Evolutionary conservation across 139 green algal species (phyloP), one percentile per base, ranked within the genome.

Genomic region (Haematococcus lacustris): DNA sequence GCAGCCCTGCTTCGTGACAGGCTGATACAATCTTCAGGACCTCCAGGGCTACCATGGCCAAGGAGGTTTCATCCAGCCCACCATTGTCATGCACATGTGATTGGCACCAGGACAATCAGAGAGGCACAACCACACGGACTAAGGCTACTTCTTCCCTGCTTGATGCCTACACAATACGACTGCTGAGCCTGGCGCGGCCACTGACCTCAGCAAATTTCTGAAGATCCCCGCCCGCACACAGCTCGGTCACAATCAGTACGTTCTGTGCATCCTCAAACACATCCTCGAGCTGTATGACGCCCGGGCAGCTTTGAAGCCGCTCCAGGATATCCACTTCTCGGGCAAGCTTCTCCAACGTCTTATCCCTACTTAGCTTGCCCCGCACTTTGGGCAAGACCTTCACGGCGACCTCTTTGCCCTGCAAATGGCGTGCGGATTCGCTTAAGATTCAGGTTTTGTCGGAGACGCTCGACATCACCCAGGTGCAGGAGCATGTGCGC

Each of bases 341-440:
- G 21, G 62, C 60, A 7, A 88, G 73, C 76, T 88, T 88, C 59
- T 86, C 78, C 32, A 86, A 26, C 0, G 80, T 83, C 64, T 71
- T 74, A 26, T 82, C 73, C 1, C 66, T 69, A 0, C 73, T 71
- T 7, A 86, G 76, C 73, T 81, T 82, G 32, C 78, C 78, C 3
- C 83, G 78, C 70, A 83, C 74, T 59, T 88, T 83, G 0, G 82
- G 82, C 72, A 87, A 77, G 3, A 77, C 69, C 53, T 87, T 87
- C 0, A 87, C 70, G 1, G 81, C 81, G 0, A 87, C 77, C 53
- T 82, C 41, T 34, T 74, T 41, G 1, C 75, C 75, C 37, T 30
- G 47, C 32, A 30, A 4, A n/a, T n/a, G n/a, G n/a, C n/a, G n/a
- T n/a, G n/a, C n/a, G n/a, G n/a, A n/a, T n/a, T n/a, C n/a, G n/a